These are phyloP conservation scores for Pezicula neosporulosa DNA, from an alignment of 2,329 filamentous ascomycete genomes.

Conservation along the genomic window DNA sequence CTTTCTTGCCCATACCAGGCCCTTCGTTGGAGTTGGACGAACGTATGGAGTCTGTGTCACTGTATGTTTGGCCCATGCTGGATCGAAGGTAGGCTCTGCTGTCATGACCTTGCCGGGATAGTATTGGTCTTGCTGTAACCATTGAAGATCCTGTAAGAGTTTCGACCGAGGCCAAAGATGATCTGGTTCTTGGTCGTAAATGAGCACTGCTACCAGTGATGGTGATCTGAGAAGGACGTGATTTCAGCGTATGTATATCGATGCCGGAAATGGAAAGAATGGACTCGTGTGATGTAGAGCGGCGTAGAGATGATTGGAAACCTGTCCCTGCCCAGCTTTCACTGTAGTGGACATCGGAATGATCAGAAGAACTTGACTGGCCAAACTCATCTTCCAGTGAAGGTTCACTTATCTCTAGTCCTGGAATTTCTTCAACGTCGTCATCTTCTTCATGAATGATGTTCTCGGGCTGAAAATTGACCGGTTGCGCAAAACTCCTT, in stretches of 20 bases:
- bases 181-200: conserved; percentile 42
- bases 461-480: conserved; percentile 31
- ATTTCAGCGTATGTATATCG: conserved; percentile 81
- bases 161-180: conserved; percentile 43
- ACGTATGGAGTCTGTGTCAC: conserved; percentile 27
- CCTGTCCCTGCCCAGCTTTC: conserved; percentile 23
- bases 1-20: conserved; percentile 42
- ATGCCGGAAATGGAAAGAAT: conserved; percentile 83
- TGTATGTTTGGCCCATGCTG: conserved; percentile 36
- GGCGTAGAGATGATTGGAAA: conserved; percentile 50
- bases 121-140: conserved; percentile 56
- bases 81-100: conserved; percentile 55
- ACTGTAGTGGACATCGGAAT: conserved; percentile 8
- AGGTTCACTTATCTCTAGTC: conserved; percentile 16
- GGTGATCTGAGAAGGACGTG: conserved; percentile 72
- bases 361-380: conserved; percentile 16
- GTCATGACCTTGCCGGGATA: conserved; percentile 43
- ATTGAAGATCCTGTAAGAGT: conserved; percentile 49
- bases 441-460: conserved; percentile 31
- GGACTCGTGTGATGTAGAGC: conserved; percentile 78
- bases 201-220: conserved; percentile 42
- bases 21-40: conserved; percentile 19
- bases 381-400: conserved; percentile 19
- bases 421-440: conserved; percentile 24
- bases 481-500: conserved; percentile 37